Conservation (phyloP, 2,329 filamentous ascomycete species). For the Clonostachys byssicola region DNA sequence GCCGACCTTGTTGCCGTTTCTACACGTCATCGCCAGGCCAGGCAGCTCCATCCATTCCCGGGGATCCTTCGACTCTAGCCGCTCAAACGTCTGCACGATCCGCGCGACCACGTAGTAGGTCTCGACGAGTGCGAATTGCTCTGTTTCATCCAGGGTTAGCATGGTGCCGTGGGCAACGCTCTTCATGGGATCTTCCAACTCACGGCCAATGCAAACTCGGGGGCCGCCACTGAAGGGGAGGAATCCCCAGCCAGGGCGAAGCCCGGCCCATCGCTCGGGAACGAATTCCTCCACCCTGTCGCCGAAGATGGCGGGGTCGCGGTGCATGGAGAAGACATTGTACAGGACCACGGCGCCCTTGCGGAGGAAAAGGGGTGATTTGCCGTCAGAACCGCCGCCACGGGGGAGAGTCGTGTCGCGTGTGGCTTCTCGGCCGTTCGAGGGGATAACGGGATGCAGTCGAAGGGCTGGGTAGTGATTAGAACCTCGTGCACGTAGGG, state of each 20-base stretch:
- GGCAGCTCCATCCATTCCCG: slow-evolving; percentile 25
- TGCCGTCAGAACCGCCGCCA: slow-evolving; percentile 45
- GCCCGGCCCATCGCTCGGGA: slow-evolving; percentile 33
- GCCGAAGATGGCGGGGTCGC: slow-evolving; percentile 28
- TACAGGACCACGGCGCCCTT: slow-evolving; percentile 40
- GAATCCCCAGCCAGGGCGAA: slow-evolving; percentile 33
- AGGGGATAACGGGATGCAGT: slow-evolving; percentile 43
- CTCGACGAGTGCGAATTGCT: slow-evolving; percentile 27
- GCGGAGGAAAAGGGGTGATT: slow-evolving; percentile 40
- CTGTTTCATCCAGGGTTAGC: slow-evolving; percentile 8
- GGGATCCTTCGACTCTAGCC: slow-evolving; percentile 17
- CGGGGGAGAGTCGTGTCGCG: slow-evolving; percentile 43
- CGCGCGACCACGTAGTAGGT: slow-evolving; percentile 25
- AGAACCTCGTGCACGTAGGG: not conserved
- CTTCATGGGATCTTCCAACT: slow-evolving; percentile 7
- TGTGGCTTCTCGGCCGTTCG: slow-evolving; percentile 31
- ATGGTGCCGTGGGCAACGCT: not conserved
- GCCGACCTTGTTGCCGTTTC: slow-evolving; percentile 18
- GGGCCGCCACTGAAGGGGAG: slow-evolving; percentile 41
- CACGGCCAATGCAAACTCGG: slow-evolving; percentile 37
- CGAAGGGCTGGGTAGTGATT: slow-evolving; percentile 30
- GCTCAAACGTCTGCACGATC: slow-evolving; percentile 23
- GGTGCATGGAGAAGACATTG: slow-evolving; percentile 35
- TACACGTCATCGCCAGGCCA: slow-evolving; percentile 25
- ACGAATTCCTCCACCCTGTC: slow-evolving; percentile 27